These are phyloP conservation scores for Solanum chacoense DNA, from an alignment of 305 asterid species.

Conservation along the genomic window DNA sequence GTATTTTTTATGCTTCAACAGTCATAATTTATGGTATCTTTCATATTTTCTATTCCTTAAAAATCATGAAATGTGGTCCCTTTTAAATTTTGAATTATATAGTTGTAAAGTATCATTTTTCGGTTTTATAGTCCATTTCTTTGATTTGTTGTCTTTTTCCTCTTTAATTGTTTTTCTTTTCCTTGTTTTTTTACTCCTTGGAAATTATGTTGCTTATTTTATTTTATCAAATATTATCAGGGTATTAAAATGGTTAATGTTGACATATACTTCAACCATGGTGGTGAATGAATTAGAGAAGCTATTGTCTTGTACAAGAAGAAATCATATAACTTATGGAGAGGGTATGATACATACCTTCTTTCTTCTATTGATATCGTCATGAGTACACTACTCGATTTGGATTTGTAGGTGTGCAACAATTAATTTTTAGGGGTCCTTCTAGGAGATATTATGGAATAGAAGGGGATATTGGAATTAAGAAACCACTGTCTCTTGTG, in stretches of 20 bases:
- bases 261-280: background rate
- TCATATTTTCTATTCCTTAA: background rate
- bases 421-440: background rate
- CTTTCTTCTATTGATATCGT: background rate
- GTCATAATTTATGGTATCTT: background rate
- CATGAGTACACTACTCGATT: background rate
- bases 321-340: background rate
- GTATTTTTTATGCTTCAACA: background rate
- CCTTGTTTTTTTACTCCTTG: background rate
- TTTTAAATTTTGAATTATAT: background rate
- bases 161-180: no score
- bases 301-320: background rate
- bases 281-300: background rate
- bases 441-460: background rate
- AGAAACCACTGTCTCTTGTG: background rate
- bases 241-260: background rate
- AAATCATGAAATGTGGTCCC: background rate
- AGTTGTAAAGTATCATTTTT: background rate
- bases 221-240: background rate
- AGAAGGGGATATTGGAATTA: background rate
- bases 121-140: background rate
- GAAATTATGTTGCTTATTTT: background rate
- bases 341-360: background rate
- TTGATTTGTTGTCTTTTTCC: background rate
- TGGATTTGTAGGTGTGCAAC: background rate